Conservation (phyloP, 495 filamentous ascomycete species). For the Hypoxylon perforatum region DNA sequence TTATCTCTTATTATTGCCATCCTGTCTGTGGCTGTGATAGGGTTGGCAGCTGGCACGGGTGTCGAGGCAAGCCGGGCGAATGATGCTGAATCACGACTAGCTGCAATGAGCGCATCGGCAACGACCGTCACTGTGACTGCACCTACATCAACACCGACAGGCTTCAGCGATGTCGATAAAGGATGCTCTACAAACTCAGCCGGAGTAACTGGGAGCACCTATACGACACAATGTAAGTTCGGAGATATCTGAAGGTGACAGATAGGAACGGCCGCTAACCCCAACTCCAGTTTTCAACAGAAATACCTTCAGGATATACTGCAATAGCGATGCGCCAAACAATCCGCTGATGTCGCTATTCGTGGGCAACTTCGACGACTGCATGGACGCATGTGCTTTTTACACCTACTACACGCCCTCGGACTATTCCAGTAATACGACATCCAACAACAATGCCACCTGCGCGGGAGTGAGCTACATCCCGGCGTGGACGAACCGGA, state of each 20-base stretch:
- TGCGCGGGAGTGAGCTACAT: constrained; percentile 58
- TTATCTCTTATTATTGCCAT: constrained; percentile 55
- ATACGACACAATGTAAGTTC: constrained; percentile 43
- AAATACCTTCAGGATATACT: constrained; percentile 52
- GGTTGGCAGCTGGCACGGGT: constrained; percentile 56
- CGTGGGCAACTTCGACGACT: constrained; percentile 53
- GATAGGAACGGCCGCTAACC: constrained; percentile 4
- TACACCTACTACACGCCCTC: constrained; percentile 50
- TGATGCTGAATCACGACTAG: constrained; percentile 47
- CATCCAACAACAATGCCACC: constrained; percentile 42
- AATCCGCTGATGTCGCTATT: constrained; percentile 50
- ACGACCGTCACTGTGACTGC: constrained; percentile 40
- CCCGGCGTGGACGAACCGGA: constrained; percentile 54
- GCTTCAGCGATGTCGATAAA: constrained; percentile 44
- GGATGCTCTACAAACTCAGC: constrained; percentile 49
- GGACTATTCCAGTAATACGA: constrained; percentile 36
- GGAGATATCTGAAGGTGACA: neutral
- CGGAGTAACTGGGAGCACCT: constrained; percentile 43
- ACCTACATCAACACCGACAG: constrained; percentile 22
- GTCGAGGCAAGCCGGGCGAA: constrained; percentile 54
- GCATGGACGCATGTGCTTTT: constrained; percentile 60
- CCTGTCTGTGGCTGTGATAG: constrained; percentile 55
- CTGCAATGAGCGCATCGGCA: constrained; percentile 33
- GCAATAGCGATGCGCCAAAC: constrained; percentile 50
- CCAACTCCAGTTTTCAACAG: constrained; percentile 45